Evolutionary conservation across 2,329 filamentous ascomycete genomes (phyloP).

Genomic region (Penicillium oxalicum): DNA sequence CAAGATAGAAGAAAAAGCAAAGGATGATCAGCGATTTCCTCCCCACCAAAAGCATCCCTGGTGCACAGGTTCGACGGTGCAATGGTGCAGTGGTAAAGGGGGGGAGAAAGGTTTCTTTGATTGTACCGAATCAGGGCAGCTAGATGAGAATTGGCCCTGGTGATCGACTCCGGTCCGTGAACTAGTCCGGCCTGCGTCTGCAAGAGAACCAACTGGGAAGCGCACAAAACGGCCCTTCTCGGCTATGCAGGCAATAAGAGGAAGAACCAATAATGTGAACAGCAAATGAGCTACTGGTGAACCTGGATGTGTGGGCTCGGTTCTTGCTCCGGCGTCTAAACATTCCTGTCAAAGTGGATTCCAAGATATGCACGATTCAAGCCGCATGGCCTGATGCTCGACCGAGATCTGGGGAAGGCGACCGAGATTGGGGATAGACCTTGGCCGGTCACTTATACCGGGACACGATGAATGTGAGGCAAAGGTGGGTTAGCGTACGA

Average conservation of each 20-base stretch:
- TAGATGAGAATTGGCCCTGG: background rate
- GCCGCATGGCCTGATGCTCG: constrained; percentile 13
- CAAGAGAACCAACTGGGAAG: constrained; percentile 4
- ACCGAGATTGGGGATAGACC: constrained; percentile 3
- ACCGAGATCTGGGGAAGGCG: constrained; percentile 3
- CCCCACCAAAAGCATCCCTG: too few species aligned
- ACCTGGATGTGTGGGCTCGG: constrained; percentile 22
- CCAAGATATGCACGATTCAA: constrained; percentile 21
- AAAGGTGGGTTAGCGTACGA: background rate
- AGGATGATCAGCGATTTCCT: too few species aligned
- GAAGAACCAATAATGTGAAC: constrained; percentile 8
- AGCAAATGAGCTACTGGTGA: constrained; percentile 8
- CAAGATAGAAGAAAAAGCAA: too few species aligned
- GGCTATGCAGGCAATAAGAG: constrained; percentile 34
- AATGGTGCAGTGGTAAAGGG: background rate
- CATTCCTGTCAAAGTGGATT: constrained; percentile 27
- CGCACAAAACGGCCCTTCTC: constrained; percentile 18
- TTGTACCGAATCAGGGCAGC: background rate
- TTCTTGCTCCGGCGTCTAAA: constrained; percentile 25
- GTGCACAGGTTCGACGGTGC: background rate
- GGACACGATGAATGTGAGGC: background rate
- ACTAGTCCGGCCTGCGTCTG: background rate
- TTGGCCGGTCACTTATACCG: background rate
- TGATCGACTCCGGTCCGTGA: constrained; percentile 15
- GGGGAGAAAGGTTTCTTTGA: background rate